These are phyloP conservation scores for Solanum tarijense DNA, from an alignment of 257 asterid species.

Conservation along the genomic window DNA sequence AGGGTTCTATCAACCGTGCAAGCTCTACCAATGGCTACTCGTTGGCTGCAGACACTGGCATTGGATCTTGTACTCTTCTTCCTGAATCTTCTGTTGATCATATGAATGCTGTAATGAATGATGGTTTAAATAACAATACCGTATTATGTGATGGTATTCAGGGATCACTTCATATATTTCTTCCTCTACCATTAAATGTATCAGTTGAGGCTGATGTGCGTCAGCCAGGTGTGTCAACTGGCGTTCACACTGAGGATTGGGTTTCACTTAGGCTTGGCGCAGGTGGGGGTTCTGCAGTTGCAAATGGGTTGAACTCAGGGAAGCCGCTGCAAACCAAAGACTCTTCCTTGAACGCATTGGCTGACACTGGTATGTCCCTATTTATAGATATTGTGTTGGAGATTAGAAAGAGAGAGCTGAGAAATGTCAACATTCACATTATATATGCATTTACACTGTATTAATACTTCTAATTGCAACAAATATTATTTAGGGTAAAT, in stretches of 20 bases:
- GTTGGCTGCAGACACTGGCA: conserved; percentile 32
- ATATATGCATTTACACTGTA: background rate
- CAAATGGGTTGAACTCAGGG: conserved; percentile 33
- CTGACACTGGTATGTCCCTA: conserved; percentile 46
- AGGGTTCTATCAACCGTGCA: conserved; percentile 33
- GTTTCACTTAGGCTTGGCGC: conserved; percentile 80
- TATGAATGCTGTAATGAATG: conserved; percentile 27
- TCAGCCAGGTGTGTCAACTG: conserved; percentile 46
- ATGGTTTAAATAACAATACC: conserved; percentile 56
- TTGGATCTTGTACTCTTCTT: conserved; percentile 43
- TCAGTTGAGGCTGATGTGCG: conserved; percentile 42
- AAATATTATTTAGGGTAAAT: background rate
- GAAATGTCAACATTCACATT: background rate
- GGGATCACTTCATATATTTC: conserved; percentile 90
- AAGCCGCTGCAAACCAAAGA: conserved; percentile 36
- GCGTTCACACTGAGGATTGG: conserved; percentile 71
- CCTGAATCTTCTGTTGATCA: conserved; percentile 38
- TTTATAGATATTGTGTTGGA: background rate
- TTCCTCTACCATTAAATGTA: conserved; percentile 63
- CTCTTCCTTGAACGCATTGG: conserved; percentile 34
- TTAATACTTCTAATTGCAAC: background rate
- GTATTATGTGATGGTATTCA: conserved; percentile 51
- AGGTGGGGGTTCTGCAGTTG: conserved; percentile 41
- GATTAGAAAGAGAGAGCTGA: background rate
- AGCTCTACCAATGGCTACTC: conserved; percentile 43